Evolutionary conservation across 2,329 filamentous ascomycete species (phyloP), one percentile per base, ranked within the genome.

Genomic region (Diaporthe velutina): DNA sequence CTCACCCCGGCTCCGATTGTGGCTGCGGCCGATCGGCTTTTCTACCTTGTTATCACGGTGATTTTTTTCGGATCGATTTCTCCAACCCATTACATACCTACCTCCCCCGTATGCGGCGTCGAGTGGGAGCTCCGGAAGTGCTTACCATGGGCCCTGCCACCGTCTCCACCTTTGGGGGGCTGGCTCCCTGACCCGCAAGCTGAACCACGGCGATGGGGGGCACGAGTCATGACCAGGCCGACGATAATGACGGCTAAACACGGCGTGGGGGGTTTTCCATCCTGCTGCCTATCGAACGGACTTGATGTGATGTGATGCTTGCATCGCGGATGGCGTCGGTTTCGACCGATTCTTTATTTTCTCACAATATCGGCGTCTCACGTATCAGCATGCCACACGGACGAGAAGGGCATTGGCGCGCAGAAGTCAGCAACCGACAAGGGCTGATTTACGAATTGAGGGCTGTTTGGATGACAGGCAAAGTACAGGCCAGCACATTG

Each of bases 141-240:
- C 64, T 52, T 52, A 52, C 64, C 17, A 54, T 61, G 15, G 60
- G 66, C 67, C 50, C n/a, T 48, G 19, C 30, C 48, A 55, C 22
- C 45, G 70, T 64, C 38, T 38, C 60, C 58, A 55, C 61, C 38
- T 54, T 30, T 17, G 22, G 35, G 50, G 42, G 66, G 19, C 25
- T 45, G 57, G 55, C 40, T 71, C 13, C 45, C 66, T 48, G 40
- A 19, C 30, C 61, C 64, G 64, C 64, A 52, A 52, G 15, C 48
- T 45, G 64, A 33, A 67, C 13, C 17, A 48, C 30, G 57, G 30
- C 64, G 40, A 38, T 25, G 35, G 33, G 55, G n/a, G 7, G 50
- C 33, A 71, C 67, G 74, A 76, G 67, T 74, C 74, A 76, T 74
- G 74, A 68, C 54, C 35, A 50, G 45, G 35, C 22, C 54, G 73